phyloP scores from a whole-genome alignment of 2,329 filamentous ascomycete genomes.

The Curvularia eragrostidis region DNA sequence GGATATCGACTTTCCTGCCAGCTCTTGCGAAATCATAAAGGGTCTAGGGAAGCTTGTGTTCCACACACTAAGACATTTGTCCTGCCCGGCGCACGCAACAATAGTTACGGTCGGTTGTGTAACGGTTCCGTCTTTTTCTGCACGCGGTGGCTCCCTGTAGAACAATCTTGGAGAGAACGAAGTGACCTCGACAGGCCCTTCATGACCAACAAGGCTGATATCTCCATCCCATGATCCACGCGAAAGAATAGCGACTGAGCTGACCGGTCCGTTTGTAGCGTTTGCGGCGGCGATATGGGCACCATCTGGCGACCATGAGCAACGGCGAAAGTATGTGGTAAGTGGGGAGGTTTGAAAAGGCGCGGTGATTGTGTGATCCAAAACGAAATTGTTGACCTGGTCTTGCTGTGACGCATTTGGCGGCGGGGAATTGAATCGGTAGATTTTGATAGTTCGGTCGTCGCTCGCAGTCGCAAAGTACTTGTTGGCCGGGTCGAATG shows the following conservation, averaged over 20 bases:
- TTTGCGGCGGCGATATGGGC: conserved; percentile 97
- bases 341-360: conserved; percentile 92
- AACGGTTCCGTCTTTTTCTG: conserved; percentile 57
- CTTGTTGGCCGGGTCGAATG: conserved; percentile 98
- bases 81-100: conserved; percentile 94
- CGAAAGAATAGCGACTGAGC: conserved; percentile 94
- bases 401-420: conserved; percentile 94
- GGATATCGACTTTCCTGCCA: conserved; percentile 89
- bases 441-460: conserved; percentile 95
- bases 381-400: conserved; percentile 93
- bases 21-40: conserved; percentile 85
- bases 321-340: conserved; percentile 95
- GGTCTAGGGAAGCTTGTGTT: conserved; percentile 94
- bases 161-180: conserved; percentile 95
- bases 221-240: conserved; percentile 93
- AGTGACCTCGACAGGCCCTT: conserved; percentile 95
- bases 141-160: conserved; percentile 68
- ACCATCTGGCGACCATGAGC: conserved; percentile 97
- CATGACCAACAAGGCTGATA: conserved; percentile 96
- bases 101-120: conserved; percentile 75
- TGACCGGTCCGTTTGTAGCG: conserved; percentile 95
- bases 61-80: conserved; percentile 96
- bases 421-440: conserved; percentile 84
- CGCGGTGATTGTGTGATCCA: conserved; percentile 86
- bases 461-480: conserved; percentile 99